phyloP scores from a whole-genome alignment of 1,284 basidiomycete genomes.

The Cryptococcus sp. region DNA sequence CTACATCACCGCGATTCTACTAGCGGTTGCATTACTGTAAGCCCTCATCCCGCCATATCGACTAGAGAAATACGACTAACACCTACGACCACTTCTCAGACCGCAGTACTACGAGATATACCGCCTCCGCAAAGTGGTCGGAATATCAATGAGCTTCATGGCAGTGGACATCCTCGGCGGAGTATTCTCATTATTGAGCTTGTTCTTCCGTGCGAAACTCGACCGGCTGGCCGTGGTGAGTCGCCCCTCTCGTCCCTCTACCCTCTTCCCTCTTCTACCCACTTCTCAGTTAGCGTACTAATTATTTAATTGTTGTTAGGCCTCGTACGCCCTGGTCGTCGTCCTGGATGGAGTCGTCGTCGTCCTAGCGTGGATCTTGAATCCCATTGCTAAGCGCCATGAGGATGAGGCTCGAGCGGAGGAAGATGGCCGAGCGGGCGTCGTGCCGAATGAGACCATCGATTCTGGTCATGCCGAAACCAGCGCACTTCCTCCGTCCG shows the following conservation, averaged over 20 bases:
- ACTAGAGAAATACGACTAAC: not conserved
- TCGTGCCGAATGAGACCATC: not conserved
- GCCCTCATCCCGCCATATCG: constrained; percentile 22
- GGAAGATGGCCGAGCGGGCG: not conserved
- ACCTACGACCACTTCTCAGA: constrained; percentile 24
- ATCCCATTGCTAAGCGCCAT: constrained; percentile 58
- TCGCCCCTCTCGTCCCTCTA: constrained; percentile 62
- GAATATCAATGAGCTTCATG: constrained; percentile 73
- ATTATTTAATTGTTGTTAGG: constrained; percentile 17
- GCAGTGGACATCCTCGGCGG: constrained; percentile 70
- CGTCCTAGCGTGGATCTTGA: constrained; percentile 64
- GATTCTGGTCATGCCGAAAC: no score
- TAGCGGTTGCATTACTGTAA: constrained; percentile 65
- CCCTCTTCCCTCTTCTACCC: constrained; percentile 16
- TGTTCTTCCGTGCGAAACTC: constrained; percentile 68
- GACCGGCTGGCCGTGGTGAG: constrained; percentile 67
- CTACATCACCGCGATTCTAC: constrained; percentile 63
- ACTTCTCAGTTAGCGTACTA: not conserved
- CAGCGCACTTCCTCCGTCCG: no score
- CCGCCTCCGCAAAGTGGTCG: constrained; percentile 67
- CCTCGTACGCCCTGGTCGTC: constrained; percentile 53
- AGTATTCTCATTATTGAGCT: constrained; percentile 67
- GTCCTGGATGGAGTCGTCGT: constrained; percentile 65
- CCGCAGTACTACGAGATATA: constrained; percentile 69
- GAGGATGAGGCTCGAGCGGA: constrained; percentile 24